Conservation (phyloP, 1,139 yeast species). For the Pichia sp. region DNA sequence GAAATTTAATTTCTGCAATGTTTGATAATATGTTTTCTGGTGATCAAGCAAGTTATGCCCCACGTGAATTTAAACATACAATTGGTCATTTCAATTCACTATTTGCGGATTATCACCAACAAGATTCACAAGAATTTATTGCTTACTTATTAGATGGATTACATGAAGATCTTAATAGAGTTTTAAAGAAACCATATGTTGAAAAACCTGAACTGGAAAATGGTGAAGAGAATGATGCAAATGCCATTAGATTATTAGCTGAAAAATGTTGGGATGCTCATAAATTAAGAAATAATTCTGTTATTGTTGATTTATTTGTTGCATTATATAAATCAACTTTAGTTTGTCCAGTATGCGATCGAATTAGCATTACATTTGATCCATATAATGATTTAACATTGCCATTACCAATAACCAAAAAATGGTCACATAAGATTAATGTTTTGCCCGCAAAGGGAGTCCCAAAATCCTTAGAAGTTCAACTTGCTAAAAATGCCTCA, state of each 20-base stretch:
- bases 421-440: constrained; percentile 64
- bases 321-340: constrained; percentile 87
- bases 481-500: constrained; percentile 59
- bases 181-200: constrained; percentile 72
- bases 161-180: constrained; percentile 88
- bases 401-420: constrained; percentile 74
- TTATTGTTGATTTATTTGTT: constrained; percentile 78
- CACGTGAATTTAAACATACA: constrained; percentile 71
- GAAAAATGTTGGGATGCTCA: constrained; percentile 77
- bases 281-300: constrained; percentile 75
- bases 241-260: constrained; percentile 59
- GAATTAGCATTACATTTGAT: constrained; percentile 84
- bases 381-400: constrained; percentile 89
- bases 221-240: constrained; percentile 50
- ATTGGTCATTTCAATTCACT: constrained; percentile 75
- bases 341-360: constrained; percentile 78
- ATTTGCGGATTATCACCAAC: constrained; percentile 87
- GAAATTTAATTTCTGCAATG: constrained; percentile 52
- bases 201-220: constrained; percentile 79
- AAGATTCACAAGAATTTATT: constrained; percentile 91
- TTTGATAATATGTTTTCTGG: constrained; percentile 36
- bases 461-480: constrained; percentile 57
- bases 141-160: constrained; percentile 87
- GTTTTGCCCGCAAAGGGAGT: constrained; percentile 53
- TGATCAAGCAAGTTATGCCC: constrained; percentile 38